Conservation (phyloP, 2,329 filamentous ascomycete genomes). For the Reticulascus tulasneorum region DNA sequence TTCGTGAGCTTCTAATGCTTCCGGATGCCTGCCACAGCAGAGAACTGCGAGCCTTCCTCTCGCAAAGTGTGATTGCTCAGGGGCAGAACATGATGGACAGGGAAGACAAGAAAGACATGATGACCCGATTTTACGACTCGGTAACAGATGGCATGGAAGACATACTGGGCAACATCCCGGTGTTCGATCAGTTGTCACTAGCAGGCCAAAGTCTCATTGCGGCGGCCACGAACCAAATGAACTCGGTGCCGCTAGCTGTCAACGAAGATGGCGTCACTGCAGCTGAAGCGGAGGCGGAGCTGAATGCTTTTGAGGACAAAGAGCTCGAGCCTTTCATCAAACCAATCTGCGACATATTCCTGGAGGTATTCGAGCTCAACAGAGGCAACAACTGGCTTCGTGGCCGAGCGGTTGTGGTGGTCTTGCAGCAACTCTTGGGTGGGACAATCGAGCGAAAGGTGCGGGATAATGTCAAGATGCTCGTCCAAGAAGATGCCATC, state of each 20-base stretch:
- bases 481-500: conserved; percentile 75
- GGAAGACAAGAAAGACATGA: conserved; percentile 77
- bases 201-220: conserved; percentile 89
- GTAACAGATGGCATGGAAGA: conserved; percentile 98
- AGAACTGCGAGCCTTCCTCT: conserved; percentile 88
- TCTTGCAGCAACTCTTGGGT: conserved; percentile 90
- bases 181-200: conserved; percentile 87
- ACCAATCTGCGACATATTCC: conserved; percentile 94
- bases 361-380: conserved; percentile 93
- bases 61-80: conserved; percentile 73
- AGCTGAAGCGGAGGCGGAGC: conserved; percentile 85
- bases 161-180: conserved; percentile 91
- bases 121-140: conserved; percentile 91
- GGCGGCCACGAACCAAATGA: conserved; percentile 64
- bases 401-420: conserved; percentile 90
- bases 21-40: conserved; percentile 93
- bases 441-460: conserved; percentile 96
- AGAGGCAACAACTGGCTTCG: conserved; percentile 96
- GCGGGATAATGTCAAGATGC: conserved; percentile 71
- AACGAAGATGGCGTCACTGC: conserved; percentile 48
- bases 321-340: conserved; percentile 95
- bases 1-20: conserved; percentile 75
- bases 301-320: conserved; percentile 87
- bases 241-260: conserved; percentile 47
- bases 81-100: conserved; percentile 53